Base-by-base conservation (phyloP, 148 eudicot species). In the Oxyria digyna region DNA sequence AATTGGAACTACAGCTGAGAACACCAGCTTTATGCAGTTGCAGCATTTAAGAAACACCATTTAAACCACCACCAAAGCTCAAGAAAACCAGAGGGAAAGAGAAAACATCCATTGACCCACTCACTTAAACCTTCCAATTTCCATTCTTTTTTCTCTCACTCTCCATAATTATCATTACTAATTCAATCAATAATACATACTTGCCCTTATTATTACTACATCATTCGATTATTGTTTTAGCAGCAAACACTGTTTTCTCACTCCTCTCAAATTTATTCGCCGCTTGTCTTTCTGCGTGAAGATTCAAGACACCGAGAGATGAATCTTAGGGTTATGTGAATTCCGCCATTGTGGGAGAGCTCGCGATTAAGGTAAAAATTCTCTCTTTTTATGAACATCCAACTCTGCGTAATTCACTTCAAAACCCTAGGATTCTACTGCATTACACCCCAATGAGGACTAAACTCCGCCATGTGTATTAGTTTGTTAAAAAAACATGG, bases 401-500 rank as follows among this genome's bases (percentile, higher is more conserved):
- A 42, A 67, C 41, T 67, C 27, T 18, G 49, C 37, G 50, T 4
- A 8, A 11, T 67, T 67, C 69, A 13, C 17, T 41, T 43, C 45
- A 23, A 67, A 67, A 67, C 69, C 50, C 69, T 67, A 23, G n/a
- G 49, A 67, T 67, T 67, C 14, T 42, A 20, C 46, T 68, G 71
- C 71, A 20, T 48, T 13, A 14, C 74, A 69, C 74, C 42, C 62
- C 76, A 71, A 32, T 40, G 69, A 77, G 70, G 71, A 31, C 66
- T 69, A 71, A 46, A 64, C 20, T 37, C 67, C 46, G 77, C 31
- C 71, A 71, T 78, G 75, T 72, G 9, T 9, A 59, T 40, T 42
- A 67, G 48, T n/a, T 67, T 26, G 69, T 27, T 67, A 42, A 24
- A 62, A 32, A 67, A n/a, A n/a, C n/a, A 67, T 67, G 69, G 69